Conservation (phyloP, 73 alveolate genomes). For the Paramecium tetraurelia region DNA sequence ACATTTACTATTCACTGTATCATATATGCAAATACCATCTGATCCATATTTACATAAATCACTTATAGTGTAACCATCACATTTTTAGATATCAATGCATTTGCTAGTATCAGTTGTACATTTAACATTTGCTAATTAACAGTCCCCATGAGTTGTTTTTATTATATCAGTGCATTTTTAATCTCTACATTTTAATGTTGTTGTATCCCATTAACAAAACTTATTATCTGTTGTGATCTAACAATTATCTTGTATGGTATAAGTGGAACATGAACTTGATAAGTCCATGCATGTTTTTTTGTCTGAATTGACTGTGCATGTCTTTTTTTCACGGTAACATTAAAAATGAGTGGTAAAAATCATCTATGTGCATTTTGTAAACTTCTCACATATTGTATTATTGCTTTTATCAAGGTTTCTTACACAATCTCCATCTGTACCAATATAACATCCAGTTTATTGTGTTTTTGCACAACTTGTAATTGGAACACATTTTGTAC, state of each 20-base stretch:
- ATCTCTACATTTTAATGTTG: conserved; percentile 20
- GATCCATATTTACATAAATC: not conserved
- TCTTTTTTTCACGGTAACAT: not conserved
- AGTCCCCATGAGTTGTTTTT: not conserved
- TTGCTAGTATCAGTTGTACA: not conserved
- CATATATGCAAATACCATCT: conserved; percentile 15
- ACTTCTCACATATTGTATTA: not conserved
- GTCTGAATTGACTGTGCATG: not conserved
- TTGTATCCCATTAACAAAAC: not conserved
- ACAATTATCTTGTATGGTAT: not conserved
- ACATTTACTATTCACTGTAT: not conserved
- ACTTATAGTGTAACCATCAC: not conserved
- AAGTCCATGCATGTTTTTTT: conserved; percentile 21
- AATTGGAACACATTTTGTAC: conserved; percentile 22
- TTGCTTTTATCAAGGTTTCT: not conserved
- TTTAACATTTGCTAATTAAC: not conserved
- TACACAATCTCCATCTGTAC: conserved; percentile 47
- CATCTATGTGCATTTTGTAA: not conserved
- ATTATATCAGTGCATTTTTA: not conserved
- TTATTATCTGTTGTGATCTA: not conserved
- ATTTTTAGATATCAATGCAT: not conserved
- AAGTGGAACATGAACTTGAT: not conserved
- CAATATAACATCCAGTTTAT: not conserved
- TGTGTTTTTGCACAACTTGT: conserved; percentile 5
- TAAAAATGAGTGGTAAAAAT: not conserved